Evolutionary conservation across 495 filamentous ascomycete genomes (phyloP), one percentile per base, ranked within the genome.

Genomic region (Daldinia bambusicola): DNA sequence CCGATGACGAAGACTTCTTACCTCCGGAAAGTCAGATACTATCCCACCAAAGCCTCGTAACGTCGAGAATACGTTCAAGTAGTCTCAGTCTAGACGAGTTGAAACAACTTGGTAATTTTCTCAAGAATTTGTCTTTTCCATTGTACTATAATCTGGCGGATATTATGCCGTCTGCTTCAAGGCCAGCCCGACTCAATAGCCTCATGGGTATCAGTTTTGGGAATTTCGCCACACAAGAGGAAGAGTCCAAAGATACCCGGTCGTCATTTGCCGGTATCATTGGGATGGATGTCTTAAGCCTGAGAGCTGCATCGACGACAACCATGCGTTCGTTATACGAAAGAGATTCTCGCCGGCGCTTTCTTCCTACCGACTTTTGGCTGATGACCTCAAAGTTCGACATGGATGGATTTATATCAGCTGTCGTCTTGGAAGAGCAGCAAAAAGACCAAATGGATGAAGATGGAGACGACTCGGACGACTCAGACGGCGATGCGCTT

Each of bases 61-160:
- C 86, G 81, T 38, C 84, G 79, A 78, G 84, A 8, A 77, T 84
- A 32, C 85, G 89, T 36, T 87, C 89, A 55, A 94, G 91, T 79
- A 86, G 90, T 32, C 80, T 98, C 20, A 87, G 87, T 2, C 77
- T 97, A 13, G 78, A 78, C 14, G 90, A 97, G 34, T 81, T 98
- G 10, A 89, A 89, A 71, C 85, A 87, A 9, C 86, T 99, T 72
- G 90, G 91, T 3, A 80, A 88, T 0, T 99, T 98, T 74, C 84
- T 99, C 34, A 98, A 98, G 71, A 94, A 95, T 63, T 84, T 98
- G n/a, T 89, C 91, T 0, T 98, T 98, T 69, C 90, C 92, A 0
- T 83, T 97, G 61, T 96, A 97, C 78, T 97, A 93, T 84, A 89
- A 95, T 74, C 84, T 90, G 30, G 84, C 88, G 2, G 89, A 93